These are phyloP conservation scores for Fonsecaea monophora DNA, from an alignment of 2,329 filamentous ascomycete species.

Conservation along the genomic window DNA sequence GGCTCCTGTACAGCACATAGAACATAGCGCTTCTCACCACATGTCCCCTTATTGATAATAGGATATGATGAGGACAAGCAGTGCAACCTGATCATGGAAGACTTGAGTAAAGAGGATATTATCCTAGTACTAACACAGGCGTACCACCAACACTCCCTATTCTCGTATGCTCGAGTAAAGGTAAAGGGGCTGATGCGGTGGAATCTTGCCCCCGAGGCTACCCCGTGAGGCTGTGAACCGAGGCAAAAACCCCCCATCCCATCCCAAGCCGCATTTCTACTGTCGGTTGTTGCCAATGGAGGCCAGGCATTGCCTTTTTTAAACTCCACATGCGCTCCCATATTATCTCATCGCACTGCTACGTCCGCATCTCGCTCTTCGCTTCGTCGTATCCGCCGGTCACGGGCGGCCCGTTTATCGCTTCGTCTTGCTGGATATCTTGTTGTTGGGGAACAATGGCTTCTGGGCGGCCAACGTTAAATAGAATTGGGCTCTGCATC, in stretches of 20 bases:
- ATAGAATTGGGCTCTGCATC: constrained; percentile 25
- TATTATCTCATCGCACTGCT: constrained; percentile 14
- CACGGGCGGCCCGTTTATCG: constrained; percentile 17
- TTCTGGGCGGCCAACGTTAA: constrained; percentile 29
- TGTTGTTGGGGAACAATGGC: constrained; percentile 24
- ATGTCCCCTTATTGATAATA: constrained; percentile 9
- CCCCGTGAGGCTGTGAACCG: constrained; percentile 21
- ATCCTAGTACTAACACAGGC: background rate
- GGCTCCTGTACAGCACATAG: constrained; percentile 5
- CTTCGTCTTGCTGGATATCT: constrained; percentile 16
- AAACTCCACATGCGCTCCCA: constrained; percentile 2
- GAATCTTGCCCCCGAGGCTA: constrained; percentile 12
- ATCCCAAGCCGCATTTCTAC: background rate
- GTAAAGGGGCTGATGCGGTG: background rate
- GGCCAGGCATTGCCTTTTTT: constrained; percentile 10
- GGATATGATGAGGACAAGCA: constrained; percentile 15
- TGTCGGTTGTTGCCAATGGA: constrained; percentile 12
- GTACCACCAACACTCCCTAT: too few relatives aligned
- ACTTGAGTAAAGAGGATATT: background rate
- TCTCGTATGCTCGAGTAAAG: too few relatives aligned
- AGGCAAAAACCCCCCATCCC: background rate
- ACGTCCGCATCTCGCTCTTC: constrained; percentile 8
- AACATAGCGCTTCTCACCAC: constrained; percentile 18
- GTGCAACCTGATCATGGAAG: constrained; percentile 11
- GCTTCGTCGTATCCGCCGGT: constrained; percentile 10